Evolutionary conservation across 345 rosid species (phyloP), one percentile per base, ranked within the genome.

Genomic region (Clarkia xantiana): DNA sequence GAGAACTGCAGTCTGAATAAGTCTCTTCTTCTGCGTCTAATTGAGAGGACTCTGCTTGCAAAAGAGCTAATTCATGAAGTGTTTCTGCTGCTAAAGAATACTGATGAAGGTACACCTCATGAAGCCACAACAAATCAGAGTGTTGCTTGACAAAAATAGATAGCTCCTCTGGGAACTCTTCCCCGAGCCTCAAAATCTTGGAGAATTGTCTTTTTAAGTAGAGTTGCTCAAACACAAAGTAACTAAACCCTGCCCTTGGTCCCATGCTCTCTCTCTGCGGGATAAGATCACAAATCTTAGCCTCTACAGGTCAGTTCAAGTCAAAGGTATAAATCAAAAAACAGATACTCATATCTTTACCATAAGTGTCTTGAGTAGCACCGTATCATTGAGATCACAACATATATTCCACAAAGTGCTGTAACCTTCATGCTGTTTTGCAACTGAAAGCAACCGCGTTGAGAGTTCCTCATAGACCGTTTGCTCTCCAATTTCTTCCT

Each of bases 241-340:
- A 81, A 65, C 90, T 76, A 77, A 91, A 91, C 52, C 98, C 98
- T 67, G 90, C 80, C 54, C 69, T 82, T 44, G 94, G 95, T 49
- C 94, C 98, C 78, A 78, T 60, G 74, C 94, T 75, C 49, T 91
- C 95, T 40, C 61, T 80, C 98, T 91, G 85, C 70, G 9, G n/a
- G n/a, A 67, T 15, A 9, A 13, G 14, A 42, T 29, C 13, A 19
- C 29, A 19, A 53, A 42, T 19, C n/a, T 53, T 18, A 53, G 46
- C 45, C 39, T 52, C 45, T 40, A 12, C 10, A 48, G n/a, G 2
- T n/a, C 39, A 48, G 19, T 12, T 15, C 18, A 45, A 1, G 23
- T 45, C 16, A 11, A 18, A 11, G 14, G 14, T 11, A 48, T 16
- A 49, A 4, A 13, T 39, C 53, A 49, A 6, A n/a, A 49, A 34